These are phyloP conservation scores for Puccinia horiana DNA, from an alignment of 1,284 basidiomycete genomes.

Conservation along the genomic window DNA sequence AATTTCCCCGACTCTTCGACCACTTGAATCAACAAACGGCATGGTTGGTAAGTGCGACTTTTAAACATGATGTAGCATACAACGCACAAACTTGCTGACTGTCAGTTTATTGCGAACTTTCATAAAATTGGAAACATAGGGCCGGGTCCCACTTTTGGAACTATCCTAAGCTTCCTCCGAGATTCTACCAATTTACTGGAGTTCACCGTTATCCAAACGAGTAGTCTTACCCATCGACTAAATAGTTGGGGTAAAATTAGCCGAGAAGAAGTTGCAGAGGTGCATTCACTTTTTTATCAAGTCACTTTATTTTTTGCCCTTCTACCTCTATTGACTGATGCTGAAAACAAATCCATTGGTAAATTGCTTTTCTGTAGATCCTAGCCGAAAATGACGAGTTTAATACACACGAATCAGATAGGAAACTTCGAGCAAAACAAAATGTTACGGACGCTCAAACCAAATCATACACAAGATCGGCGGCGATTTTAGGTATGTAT, in stretches of 20 bases:
- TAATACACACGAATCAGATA: constrained; percentile 38
- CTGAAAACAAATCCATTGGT: not conserved
- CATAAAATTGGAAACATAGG: not conserved
- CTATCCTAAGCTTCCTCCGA: constrained; percentile 38
- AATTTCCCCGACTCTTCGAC: constrained; percentile 37
- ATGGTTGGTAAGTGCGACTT: constrained; percentile 33
- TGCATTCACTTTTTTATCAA: not conserved
- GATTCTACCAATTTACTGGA: constrained; percentile 44
- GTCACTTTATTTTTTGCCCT: not conserved
- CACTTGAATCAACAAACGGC: constrained; percentile 34
- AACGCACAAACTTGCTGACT: not conserved
- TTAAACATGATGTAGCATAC: not conserved
- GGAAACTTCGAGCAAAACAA: constrained; percentile 42
- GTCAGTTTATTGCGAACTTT: not conserved
- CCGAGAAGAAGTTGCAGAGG: constrained; percentile 48
- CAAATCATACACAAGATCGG: constrained; percentile 35
- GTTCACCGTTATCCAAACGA: constrained; percentile 37
- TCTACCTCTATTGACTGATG: not conserved
- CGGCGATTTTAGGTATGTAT: constrained; percentile 32
- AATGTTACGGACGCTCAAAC: constrained; percentile 27
- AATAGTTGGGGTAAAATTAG: constrained; percentile 49
- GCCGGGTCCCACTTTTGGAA: constrained; percentile 43
- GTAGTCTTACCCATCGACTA: constrained; percentile 22
- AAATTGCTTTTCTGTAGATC: constrained; percentile 21
- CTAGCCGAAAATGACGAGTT: constrained; percentile 29